A percentile compares a stretch with the other conserved stretches of the same genome.
These are phyloP conservation scores for Emericellopsis cladophorae DNA, from an alignment of 2,329 filamentous ascomycete species.

Conservation along the genomic window DNA sequence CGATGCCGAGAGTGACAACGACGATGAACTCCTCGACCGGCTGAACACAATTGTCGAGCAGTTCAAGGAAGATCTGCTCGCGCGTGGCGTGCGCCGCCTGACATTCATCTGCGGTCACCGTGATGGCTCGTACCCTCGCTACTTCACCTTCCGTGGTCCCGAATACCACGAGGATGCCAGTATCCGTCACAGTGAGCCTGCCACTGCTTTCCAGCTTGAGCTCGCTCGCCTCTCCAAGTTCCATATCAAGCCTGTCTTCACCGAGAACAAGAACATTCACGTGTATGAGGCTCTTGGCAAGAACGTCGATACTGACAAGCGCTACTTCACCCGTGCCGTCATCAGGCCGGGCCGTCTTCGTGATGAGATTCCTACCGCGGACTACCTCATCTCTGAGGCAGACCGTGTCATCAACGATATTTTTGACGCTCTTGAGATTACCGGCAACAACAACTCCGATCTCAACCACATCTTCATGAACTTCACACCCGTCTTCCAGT, in stretches of 20 bases:
- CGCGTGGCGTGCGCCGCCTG: conserved; percentile 73
- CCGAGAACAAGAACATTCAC: conserved; percentile 97
- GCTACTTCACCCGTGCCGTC: conserved; percentile 94
- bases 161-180: conserved; percentile 81
- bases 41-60: conserved; percentile 66
- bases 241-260: conserved; percentile 96
- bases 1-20: conserved; percentile 73
- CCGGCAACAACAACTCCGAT: conserved; percentile 98
- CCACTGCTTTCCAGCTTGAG: conserved; percentile 96
- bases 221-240: conserved; percentile 90
- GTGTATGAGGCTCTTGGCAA: conserved; percentile 96
- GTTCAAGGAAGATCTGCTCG: conserved; percentile 71
- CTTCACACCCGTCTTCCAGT: conserved; percentile 92
- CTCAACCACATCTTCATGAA: conserved; percentile 99
- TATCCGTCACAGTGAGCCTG: conserved; percentile 94
- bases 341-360: conserved; percentile 88
- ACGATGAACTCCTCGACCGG: conserved; percentile 66
- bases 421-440: conserved; percentile 92
- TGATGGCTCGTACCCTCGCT: conserved; percentile 88
- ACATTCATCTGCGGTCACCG: conserved; percentile 95
- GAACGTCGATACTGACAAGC: conserved; percentile 89
- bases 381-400: conserved; percentile 95
- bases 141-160: conserved; percentile 96
- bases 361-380: conserved; percentile 95
- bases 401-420: conserved; percentile 97